Percentiles rank a stretch among this genome's conserved stretches.
Evolutionary conservation across 1,284 basidiomycete genomes (phyloP).

Genomic region (Fomitiporia mediterranea): DNA sequence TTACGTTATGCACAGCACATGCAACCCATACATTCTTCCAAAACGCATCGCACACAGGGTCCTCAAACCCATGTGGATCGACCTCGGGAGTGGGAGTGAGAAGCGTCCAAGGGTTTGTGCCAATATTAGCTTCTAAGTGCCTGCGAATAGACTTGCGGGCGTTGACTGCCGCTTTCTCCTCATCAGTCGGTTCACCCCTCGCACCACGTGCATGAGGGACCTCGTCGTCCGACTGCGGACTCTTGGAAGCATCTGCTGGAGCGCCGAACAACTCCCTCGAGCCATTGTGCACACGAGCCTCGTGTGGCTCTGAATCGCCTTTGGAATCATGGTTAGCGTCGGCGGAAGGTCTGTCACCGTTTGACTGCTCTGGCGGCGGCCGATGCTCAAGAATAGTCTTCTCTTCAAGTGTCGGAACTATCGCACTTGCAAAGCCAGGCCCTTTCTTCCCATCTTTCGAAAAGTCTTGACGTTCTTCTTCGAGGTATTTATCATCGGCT

Average conservation of each 20-base stretch:
- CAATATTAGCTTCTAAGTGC: constrained; percentile 49
- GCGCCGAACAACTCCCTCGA: constrained; percentile 40
- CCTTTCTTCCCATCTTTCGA: constrained; percentile 48
- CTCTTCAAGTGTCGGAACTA: constrained; percentile 73
- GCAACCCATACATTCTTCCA: constrained; percentile 90
- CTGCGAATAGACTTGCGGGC: constrained; percentile 51
- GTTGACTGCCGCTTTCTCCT: constrained; percentile 46
- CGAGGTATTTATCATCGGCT: constrained; percentile 38
- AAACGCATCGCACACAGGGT: constrained; percentile 81
- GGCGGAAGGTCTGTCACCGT: constrained; percentile 34
- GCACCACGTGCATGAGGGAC: constrained; percentile 40
- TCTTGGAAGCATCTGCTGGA: constrained; percentile 49
- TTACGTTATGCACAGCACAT: constrained; percentile 77
- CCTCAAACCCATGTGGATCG: constrained; percentile 76
- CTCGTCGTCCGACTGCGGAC: constrained; percentile 40
- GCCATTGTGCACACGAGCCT: constrained; percentile 38
- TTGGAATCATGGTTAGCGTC: constrained; percentile 25
- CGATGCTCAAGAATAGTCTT: constrained; percentile 47
- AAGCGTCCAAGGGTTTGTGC: constrained; percentile 54
- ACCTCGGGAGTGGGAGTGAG: constrained; percentile 67
- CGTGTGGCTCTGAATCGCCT: constrained; percentile 28
- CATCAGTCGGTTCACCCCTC: constrained; percentile 44
- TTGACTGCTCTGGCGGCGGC: constrained; percentile 29
- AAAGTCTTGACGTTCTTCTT: constrained; percentile 51
- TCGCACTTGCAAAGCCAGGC: constrained; percentile 57